These are phyloP conservation scores for Boletellus deceptivus DNA, from an alignment of 1,284 basidiomycete genomes.

Conservation along the genomic window DNA sequence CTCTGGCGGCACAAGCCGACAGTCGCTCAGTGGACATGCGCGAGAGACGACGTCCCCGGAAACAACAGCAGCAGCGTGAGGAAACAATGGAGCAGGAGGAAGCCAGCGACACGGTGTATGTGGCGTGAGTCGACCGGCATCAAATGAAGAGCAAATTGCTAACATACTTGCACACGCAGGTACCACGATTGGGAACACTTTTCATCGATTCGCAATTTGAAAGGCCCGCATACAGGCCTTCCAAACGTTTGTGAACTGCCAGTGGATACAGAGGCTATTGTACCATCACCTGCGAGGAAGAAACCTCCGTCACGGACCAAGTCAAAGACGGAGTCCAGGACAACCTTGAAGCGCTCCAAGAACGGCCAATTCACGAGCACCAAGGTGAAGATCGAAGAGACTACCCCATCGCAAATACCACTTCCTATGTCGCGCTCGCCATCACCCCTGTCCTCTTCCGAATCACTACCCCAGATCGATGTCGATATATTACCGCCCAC, in stretches of 20 bases:
- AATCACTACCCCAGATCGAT: conserved; percentile 30
- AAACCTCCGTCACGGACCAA: conserved; percentile 24
- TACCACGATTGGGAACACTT: conserved; percentile 96
- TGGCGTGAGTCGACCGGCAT: conserved; percentile 60
- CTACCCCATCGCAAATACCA: conserved; percentile 36
- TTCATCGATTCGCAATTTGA: conserved; percentile 84
- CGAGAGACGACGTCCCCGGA: conserved; percentile 30
- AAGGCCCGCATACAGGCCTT: conserved; percentile 80
- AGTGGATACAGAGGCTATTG: conserved; percentile 27
- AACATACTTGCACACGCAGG: conserved; percentile 37
- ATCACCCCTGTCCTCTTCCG: conserved; percentile 38
- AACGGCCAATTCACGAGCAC: conserved; percentile 28
- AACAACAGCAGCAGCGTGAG: conserved; percentile 30
- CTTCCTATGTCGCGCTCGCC: conserved; percentile 46
- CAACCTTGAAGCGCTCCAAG: conserved; percentile 28
- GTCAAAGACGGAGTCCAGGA: conserved; percentile 28
- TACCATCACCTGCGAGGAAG: conserved; percentile 31
- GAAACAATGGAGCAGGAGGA: conserved; percentile 31
- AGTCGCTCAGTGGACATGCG: conserved; percentile 30
- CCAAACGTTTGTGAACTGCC: conserved; percentile 65
- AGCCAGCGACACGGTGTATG: conserved; percentile 58
- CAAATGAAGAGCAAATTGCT: conserved; percentile 12
- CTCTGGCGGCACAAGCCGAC: conserved; percentile 28
- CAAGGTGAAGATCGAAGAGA: conserved; percentile 27
- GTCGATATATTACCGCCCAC: conserved; percentile 30